Conservation (phyloP, 208 protist species). For the Balamuthia mandrillaris region DNA sequence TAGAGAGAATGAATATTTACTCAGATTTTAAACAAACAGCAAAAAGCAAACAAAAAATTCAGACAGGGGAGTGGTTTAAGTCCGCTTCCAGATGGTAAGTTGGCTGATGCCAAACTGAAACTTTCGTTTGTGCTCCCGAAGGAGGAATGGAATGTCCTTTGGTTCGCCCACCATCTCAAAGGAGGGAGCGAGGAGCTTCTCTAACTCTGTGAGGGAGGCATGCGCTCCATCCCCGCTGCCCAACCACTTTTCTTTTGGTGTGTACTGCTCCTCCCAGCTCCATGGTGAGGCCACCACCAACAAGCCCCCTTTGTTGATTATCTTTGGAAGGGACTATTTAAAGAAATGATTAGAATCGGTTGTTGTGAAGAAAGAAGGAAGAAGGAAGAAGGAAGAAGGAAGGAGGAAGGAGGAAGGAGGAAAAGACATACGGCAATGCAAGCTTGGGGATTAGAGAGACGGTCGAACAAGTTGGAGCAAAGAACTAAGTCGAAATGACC, state of each 20-base stretch:
- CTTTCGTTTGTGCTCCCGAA: slow-evolving; percentile 62
- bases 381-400: neutral
- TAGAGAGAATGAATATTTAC: too few relatives aligned
- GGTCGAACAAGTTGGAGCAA: slow-evolving; percentile 52
- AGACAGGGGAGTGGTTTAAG: too few relatives aligned
- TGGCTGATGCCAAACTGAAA: slow-evolving; percentile 41
- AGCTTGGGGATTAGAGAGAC: slow-evolving; percentile 38
- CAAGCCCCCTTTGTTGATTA: slow-evolving; percentile 51
- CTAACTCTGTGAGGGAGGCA: neutral
- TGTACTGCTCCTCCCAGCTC: slow-evolving; percentile 51
- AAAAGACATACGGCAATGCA: too few relatives aligned
- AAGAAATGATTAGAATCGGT: neutral
- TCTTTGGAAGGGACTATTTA: neutral
- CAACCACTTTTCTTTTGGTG: slow-evolving; percentile 23
- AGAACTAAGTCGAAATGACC: slow-evolving; percentile 49
- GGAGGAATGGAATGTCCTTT: slow-evolving; percentile 50
- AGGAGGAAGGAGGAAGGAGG: neutral
- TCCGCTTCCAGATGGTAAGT: slow-evolving; percentile 37
- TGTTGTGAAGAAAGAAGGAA: neutral
- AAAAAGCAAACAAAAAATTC: too few relatives aligned
- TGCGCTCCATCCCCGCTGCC: neutral
- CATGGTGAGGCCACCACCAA: slow-evolving; percentile 57
- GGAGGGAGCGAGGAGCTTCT: neutral
- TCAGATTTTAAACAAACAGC: too few relatives aligned
- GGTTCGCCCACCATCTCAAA: slow-evolving; percentile 37